These are phyloP conservation scores for Suhomyces chickasaworum DNA, from an alignment of 1,139 yeast genomes.

Conservation along the genomic window DNA sequence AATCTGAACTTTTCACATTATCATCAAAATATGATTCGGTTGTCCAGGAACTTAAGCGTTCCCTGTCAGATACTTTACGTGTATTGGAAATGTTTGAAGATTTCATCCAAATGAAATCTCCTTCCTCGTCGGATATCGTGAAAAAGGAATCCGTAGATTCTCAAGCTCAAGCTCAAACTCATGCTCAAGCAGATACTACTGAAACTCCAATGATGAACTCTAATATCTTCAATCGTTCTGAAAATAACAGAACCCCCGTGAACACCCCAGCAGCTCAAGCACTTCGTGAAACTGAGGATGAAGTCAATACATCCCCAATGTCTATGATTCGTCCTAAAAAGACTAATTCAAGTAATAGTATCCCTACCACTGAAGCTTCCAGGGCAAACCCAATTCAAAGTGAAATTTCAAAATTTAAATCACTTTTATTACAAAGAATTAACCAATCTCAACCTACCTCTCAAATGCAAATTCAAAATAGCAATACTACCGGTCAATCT, in stretches of 20 bases:
- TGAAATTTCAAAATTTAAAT: slow-evolving; percentile 16
- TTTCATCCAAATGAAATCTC: slow-evolving; percentile 11
- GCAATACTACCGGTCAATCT: slow-evolving; percentile 9
- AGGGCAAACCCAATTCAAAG: slow-evolving; percentile 8
- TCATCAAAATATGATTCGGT: slow-evolving; percentile 48
- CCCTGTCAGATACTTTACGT: slow-evolving; percentile 53
- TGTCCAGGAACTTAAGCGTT: slow-evolving; percentile 45
- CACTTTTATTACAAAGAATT: slow-evolving; percentile 15
- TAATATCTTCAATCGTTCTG: slow-evolving; percentile 15
- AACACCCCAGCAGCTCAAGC: slow-evolving; percentile 10
- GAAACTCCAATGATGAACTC: slow-evolving; percentile 17
- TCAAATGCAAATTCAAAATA: not conserved
- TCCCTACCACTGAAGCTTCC: not conserved
- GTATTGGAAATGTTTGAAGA: slow-evolving; percentile 51
- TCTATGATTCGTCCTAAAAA: slow-evolving; percentile 12
- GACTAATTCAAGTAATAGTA: slow-evolving; percentile 2
- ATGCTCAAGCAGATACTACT: not conserved
- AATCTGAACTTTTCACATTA: slow-evolving; percentile 40
- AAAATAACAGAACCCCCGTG: slow-evolving; percentile 19
- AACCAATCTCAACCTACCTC: slow-evolving; percentile 6
- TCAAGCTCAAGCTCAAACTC: no score
- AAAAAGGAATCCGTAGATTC: slow-evolving; percentile 4
- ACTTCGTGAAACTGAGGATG: slow-evolving; percentile 14
- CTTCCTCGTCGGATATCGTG: not conserved
- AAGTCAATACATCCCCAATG: slow-evolving; percentile 21